phyloP scores from a whole-genome alignment of 2,329 filamentous ascomycete genomes.

The Zymoseptoria crescenta region DNA sequence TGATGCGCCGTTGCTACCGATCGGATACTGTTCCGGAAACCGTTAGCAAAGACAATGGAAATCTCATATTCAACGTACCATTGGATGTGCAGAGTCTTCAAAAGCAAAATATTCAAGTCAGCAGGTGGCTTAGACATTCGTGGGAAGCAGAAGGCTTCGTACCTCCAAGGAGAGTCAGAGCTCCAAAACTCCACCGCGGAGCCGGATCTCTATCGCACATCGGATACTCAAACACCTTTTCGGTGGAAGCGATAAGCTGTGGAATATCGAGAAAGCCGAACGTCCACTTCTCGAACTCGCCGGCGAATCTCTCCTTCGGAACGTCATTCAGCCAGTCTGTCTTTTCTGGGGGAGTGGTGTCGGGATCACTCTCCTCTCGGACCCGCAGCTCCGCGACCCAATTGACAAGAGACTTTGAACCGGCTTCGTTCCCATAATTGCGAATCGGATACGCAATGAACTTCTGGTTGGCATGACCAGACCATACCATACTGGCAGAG shows the following conservation, averaged over 20 bases:
- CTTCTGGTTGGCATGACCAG: conserved; percentile 41
- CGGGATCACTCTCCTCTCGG: conserved; percentile 35
- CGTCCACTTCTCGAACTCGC: conserved; percentile 35
- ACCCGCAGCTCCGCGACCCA: conserved; percentile 43
- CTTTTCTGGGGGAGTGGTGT: conserved; percentile 36
- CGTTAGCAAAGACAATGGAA: neutral
- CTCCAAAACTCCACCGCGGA: conserved; percentile 33
- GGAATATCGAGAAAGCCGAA: conserved; percentile 38
- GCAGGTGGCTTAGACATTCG: too few relatives aligned
- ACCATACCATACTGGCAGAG: conserved; percentile 40
- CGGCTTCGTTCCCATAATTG: conserved; percentile 24
- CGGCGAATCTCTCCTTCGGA: conserved; percentile 34
- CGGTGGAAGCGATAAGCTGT: conserved; percentile 36
- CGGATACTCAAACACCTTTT: conserved; percentile 40
- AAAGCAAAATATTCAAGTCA: too few relatives aligned
- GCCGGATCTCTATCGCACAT: conserved; percentile 41
- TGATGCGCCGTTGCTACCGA: conserved; percentile 38
- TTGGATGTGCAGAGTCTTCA: conserved; percentile 34
- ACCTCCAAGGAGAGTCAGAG: conserved; percentile 32
- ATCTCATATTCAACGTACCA: conserved; percentile 13
- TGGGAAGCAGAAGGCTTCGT: too few relatives aligned
- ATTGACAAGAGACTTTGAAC: conserved; percentile 36
- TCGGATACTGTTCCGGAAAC: conserved; percentile 28
- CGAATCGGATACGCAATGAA: conserved; percentile 43
- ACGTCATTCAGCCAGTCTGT: conserved; percentile 40